Conservation (phyloP, 179 eudicot species). For the Nepenthes alata region DNA sequence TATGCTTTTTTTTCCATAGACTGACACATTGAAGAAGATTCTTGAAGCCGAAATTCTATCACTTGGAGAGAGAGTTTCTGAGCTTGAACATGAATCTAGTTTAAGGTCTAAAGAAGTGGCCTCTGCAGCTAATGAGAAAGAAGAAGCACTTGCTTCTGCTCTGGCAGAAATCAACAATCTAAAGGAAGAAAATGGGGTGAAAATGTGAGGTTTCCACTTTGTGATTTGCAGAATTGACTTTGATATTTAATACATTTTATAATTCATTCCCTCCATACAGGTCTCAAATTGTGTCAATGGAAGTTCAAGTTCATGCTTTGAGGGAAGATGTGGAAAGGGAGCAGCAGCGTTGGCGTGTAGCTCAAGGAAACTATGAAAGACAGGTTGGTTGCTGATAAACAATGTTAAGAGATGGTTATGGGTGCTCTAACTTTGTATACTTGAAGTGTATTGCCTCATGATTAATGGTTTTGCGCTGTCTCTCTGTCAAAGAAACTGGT, state of each 20-base stretch:
- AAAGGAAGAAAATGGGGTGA: slow-evolving; percentile 49
- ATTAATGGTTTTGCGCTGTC: no score
- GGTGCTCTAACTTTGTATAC: no score
- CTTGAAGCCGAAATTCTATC: slow-evolving; percentile 67
- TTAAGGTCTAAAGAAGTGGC: slow-evolving; percentile 54
- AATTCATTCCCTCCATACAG: slow-evolving; percentile 10
- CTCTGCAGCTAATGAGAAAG: slow-evolving; percentile 43
- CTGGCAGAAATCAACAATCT: slow-evolving; percentile 43
- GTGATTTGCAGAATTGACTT: neutral
- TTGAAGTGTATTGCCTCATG: no score
- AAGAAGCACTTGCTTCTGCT: slow-evolving; percentile 54
- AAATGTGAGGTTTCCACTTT: slow-evolving; percentile 27
- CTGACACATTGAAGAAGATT: slow-evolving; percentile 46
- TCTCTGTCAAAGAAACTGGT: no score
- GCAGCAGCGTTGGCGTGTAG: slow-evolving; percentile 55
- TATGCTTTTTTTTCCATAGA: slow-evolving; percentile 12
- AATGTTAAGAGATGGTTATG: no score
- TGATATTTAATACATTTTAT: neutral
- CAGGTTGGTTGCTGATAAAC: slow-evolving; percentile 34
- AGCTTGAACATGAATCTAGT: slow-evolving; percentile 53
- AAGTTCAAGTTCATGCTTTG: slow-evolving; percentile 45
- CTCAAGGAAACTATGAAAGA: slow-evolving; percentile 82
- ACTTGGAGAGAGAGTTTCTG: slow-evolving; percentile 33
- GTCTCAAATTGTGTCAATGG: slow-evolving; percentile 40
- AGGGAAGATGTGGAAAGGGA: slow-evolving; percentile 68